Conservation (phyloP, 2,329 filamentous ascomycete genomes). For the Sporothrix mexicana region DNA sequence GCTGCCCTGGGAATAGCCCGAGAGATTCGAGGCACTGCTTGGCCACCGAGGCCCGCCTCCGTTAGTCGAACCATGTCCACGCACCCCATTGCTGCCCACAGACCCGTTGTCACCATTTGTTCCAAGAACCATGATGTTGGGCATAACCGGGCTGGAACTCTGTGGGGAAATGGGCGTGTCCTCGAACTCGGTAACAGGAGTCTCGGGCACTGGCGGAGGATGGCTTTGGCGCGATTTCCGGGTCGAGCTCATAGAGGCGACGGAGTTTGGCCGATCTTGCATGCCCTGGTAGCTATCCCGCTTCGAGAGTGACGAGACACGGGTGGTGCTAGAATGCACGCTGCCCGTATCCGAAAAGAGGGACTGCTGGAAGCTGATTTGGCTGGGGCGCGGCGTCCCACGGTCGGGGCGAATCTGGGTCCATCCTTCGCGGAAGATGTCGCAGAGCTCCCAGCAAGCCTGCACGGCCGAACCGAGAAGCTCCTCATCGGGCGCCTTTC, state of each 20-base stretch:
- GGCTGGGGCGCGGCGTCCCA: conserved; percentile 81
- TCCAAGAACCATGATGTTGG: conserved; percentile 88
- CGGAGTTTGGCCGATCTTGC: conserved; percentile 44
- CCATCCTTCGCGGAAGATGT: conserved; percentile 92
- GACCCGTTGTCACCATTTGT: conserved; percentile 60
- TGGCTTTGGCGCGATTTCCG: conserved; percentile 51
- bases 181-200: conserved; percentile 93
- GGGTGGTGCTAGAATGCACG: conserved; percentile 39
- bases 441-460: conserved; percentile 92
- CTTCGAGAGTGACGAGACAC: conserved; percentile 58
- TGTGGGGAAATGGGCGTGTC: conserved; percentile 85
- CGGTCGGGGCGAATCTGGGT: conserved; percentile 85
- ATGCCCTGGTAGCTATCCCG: conserved; percentile 59
- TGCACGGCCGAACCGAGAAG: conserved; percentile 86
- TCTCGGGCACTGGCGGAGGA: conserved; percentile 72
- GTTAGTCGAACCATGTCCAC: conserved; percentile 12
- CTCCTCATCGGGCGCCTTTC: conserved; percentile 77
- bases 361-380: conserved; percentile 71
- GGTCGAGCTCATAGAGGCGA: conserved; percentile 31
- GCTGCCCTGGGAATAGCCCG: conserved; percentile 76
- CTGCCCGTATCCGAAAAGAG: conserved; percentile 50
- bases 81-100: conserved; percentile 37
- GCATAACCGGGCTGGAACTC: conserved; percentile 72
- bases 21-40: conserved; percentile 78
- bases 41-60: conserved; percentile 67